Percentiles rank a stretch among this genome's conserved stretches.
These are phyloP conservation scores for Calonectria pteridis DNA, from an alignment of 2,329 filamentous ascomycete species.

Conservation along the genomic window DNA sequence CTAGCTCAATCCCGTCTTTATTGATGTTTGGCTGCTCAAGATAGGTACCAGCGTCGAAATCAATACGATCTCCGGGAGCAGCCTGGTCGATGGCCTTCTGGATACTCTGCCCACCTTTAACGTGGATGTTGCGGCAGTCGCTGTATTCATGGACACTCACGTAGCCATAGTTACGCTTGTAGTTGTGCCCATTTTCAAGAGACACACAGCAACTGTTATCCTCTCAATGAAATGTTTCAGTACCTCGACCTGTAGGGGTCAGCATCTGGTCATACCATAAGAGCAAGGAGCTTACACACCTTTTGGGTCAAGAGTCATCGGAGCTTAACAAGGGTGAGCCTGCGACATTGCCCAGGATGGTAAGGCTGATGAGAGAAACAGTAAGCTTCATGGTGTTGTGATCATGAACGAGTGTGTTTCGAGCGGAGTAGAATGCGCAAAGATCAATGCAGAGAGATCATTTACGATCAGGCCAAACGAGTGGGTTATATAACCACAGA, in stretches of 20 bases:
- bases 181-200: slow-evolving; percentile 1
- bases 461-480: neutral
- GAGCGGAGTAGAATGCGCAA: too few relatives aligned
- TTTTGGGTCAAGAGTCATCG: neutral
- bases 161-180: neutral
- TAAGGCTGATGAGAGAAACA: neutral
- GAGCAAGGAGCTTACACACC: neutral
- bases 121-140: slow-evolving; percentile 29
- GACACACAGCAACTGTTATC: slow-evolving; percentile 31
- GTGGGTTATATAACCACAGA: neutral
- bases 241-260: slow-evolving; percentile 19
- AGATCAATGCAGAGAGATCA: too few relatives aligned
- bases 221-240: slow-evolving; percentile 31
- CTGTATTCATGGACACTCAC: neutral
- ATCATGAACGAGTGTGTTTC: neutral
- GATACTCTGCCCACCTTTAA: slow-evolving; percentile 43
- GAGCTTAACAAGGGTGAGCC: neutral
- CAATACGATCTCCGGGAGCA: slow-evolving; percentile 45
- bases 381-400: neutral
- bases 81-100: slow-evolving; percentile 48
- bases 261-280: neutral
- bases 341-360: neutral
- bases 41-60: slow-evolving; percentile 50
- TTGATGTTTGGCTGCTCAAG: slow-evolving; percentile 51
- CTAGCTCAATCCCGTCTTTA: slow-evolving; percentile 49